Conservation (phyloP, 768 basidiomycete genomes). For the Kwoniella mangroviensis region DNA sequence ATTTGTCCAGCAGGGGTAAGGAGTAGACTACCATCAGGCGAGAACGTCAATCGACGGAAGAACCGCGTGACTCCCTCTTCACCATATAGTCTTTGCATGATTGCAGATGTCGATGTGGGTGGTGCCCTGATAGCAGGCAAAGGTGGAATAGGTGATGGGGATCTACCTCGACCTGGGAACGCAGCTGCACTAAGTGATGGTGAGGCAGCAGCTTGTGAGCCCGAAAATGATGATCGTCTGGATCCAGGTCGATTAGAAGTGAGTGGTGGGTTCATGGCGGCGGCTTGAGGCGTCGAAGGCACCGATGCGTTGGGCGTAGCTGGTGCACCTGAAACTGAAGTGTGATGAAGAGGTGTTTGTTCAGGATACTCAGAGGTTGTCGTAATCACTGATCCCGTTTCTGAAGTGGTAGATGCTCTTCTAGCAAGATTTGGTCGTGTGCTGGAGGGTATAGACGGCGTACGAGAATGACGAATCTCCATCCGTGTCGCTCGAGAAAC, state of each 20-base stretch:
- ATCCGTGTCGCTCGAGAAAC: slow-evolving; percentile 81
- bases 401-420: slow-evolving; percentile 75
- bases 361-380: slow-evolving; percentile 65
- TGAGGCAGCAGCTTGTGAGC: slow-evolving; percentile 52
- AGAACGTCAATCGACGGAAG: slow-evolving; percentile 90
- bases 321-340: slow-evolving; percentile 46
- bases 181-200: slow-evolving; percentile 38
- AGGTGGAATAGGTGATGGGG: slow-evolving; percentile 61
- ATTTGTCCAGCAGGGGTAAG: slow-evolving; percentile 97
- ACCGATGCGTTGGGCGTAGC: slow-evolving; percentile 54
- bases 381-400: slow-evolving; percentile 69
- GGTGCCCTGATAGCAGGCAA: slow-evolving; percentile 85
- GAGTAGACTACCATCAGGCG: slow-evolving; percentile 89
- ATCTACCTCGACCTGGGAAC: slow-evolving; percentile 48
- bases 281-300: slow-evolving; percentile 48
- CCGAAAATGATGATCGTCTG: slow-evolving; percentile 54
- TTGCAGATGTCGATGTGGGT: slow-evolving; percentile 57
- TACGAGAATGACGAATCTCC: slow-evolving; percentile 56
- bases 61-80: slow-evolving; percentile 95
- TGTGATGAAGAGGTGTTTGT: slow-evolving; percentile 57
- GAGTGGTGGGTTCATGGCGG: slow-evolving; percentile 53
- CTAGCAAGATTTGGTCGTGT: slow-evolving; percentile 63
- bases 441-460: slow-evolving; percentile 52
- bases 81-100: slow-evolving; percentile 81
- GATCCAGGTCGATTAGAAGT: slow-evolving; percentile 49